phyloP scores from a whole-genome alignment of 2,329 filamentous ascomycete genomes.

The Rhytidhysteron rufulum region DNA sequence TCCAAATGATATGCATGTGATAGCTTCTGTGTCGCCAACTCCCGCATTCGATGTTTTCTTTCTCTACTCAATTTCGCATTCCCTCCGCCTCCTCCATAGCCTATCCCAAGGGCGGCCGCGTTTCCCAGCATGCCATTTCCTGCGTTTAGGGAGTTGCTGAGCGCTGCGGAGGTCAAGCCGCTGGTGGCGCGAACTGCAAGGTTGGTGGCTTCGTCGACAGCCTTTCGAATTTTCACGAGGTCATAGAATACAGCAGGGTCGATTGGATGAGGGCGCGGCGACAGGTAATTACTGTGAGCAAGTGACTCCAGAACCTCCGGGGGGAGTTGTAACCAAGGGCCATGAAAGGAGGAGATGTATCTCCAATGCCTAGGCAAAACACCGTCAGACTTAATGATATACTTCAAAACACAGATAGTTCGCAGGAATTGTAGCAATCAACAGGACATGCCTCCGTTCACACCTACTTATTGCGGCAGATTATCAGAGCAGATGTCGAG shows the following conservation, averaged over 20 bases:
- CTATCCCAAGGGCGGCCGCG: slow-evolving; percentile 54
- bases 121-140: slow-evolving; percentile 49
- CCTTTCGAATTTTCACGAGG: slow-evolving; percentile 73
- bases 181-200: slow-evolving; percentile 74
- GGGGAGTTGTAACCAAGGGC: slow-evolving; percentile 77
- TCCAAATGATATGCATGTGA: slow-evolving; percentile 74
- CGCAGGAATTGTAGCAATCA: slow-evolving; percentile 9
- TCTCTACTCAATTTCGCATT: slow-evolving; percentile 67
- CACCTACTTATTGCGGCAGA: slow-evolving; percentile 43
- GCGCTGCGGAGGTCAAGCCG: slow-evolving; percentile 63
- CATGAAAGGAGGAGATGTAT: slow-evolving; percentile 79
- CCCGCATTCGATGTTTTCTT: slow-evolving; percentile 72
- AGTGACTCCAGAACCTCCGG: slow-evolving; percentile 75
- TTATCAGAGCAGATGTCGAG: slow-evolving; percentile 35
- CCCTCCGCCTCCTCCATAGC: slow-evolving; percentile 53
- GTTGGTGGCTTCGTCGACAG: slow-evolving; percentile 76
- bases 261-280: slow-evolving; percentile 70
- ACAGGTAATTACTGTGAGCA: slow-evolving; percentile 75
- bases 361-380: slow-evolving; percentile 65
- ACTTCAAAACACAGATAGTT: slow-evolving; percentile 2
- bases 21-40: slow-evolving; percentile 75
- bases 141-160: slow-evolving; percentile 54
- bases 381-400: slow-evolving; percentile 4
- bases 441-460: slow-evolving; percentile 21
- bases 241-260: slow-evolving; percentile 81